phyloP scores from a whole-genome alignment of 805 yeast species.

The Scheffersomyces ergatensis region DNA sequence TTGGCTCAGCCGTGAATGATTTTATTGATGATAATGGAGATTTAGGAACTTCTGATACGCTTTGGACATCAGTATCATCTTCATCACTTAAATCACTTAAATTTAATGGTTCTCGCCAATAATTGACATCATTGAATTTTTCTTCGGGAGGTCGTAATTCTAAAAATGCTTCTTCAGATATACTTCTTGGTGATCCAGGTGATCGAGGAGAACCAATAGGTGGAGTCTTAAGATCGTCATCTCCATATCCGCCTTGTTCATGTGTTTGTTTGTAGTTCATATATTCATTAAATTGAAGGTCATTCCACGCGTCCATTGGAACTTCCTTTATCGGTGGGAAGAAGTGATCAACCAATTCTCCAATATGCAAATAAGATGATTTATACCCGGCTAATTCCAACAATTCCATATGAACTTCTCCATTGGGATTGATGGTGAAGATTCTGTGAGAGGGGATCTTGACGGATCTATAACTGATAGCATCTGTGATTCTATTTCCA shows the following conservation, averaged over 20 bases:
- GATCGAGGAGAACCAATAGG: slow-evolving; percentile 15
- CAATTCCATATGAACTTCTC: slow-evolving; percentile 96
- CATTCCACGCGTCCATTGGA: slow-evolving; percentile 31
- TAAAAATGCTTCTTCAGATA: slow-evolving; percentile 34
- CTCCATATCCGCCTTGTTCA: slow-evolving; percentile 10
- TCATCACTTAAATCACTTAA: slow-evolving; percentile 57
- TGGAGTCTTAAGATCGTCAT: slow-evolving; percentile 1
- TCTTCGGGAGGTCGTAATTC: slow-evolving; percentile 43
- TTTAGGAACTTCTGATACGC: slow-evolving; percentile 10
- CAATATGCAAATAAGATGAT: slow-evolving; percentile 82
- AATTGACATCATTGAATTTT: slow-evolving; percentile 81
- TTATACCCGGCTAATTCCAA: slow-evolving; percentile 90
- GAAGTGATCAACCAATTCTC: slow-evolving; percentile 94
- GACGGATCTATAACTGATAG: slow-evolving; percentile 88
- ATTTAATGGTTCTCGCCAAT: slow-evolving; percentile 85
- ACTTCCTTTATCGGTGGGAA: slow-evolving; percentile 71
- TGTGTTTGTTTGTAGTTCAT: slow-evolving; percentile 11
- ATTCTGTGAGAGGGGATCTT: slow-evolving; percentile 92
- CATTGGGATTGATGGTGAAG: slow-evolving; percentile 93
- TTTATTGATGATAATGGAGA: slow-evolving; percentile 15
- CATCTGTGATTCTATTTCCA: slow-evolving; percentile 96
- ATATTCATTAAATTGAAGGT: slow-evolving; percentile 33
- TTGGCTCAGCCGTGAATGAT: slow-evolving; percentile 8
- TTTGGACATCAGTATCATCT: slow-evolving; percentile 30
- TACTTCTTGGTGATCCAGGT: slow-evolving; percentile 21